phyloP scores from a whole-genome alignment of 768 basidiomycete species.

The Psilocybe azurescens region DNA sequence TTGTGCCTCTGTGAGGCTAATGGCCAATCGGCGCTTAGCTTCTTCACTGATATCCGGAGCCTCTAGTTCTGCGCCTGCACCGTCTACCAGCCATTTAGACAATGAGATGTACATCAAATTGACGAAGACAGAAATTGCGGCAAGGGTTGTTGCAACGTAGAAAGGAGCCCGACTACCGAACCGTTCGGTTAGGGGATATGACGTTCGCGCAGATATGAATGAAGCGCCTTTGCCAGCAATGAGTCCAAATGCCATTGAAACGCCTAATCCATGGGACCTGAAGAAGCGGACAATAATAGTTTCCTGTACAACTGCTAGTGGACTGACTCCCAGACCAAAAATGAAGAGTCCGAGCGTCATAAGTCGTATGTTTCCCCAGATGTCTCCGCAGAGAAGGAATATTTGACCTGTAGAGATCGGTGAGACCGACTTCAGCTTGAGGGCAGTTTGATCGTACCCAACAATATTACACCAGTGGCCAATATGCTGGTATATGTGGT shows the following conservation, averaged over 20 bases:
- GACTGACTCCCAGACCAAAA: conserved; percentile 81
- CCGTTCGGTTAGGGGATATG: conserved; percentile 73
- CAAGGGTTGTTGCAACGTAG: conserved; percentile 66
- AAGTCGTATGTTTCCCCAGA: conserved; percentile 59
- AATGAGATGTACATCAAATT: conserved; percentile 71
- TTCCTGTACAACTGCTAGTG: conserved; percentile 84
- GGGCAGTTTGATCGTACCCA: conserved; percentile 42
- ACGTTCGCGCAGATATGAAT: conserved; percentile 76
- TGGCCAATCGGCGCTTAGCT: conserved; percentile 46
- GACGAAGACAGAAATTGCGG: conserved; percentile 67
- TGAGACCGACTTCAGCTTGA: not conserved
- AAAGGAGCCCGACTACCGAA: conserved; percentile 79
- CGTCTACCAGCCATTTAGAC: conserved; percentile 68
- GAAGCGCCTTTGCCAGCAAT: conserved; percentile 81
- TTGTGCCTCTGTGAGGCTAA: conserved; percentile 58
- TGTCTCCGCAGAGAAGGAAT: conserved; percentile 70
- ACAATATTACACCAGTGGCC: conserved; percentile 74
- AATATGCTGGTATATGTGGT: conserved; percentile 75
- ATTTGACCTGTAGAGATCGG: conserved; percentile 53
- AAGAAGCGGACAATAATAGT: conserved; percentile 87
- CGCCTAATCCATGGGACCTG: conserved; percentile 73
- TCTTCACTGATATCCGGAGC: conserved; percentile 64
- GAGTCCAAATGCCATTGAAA: conserved; percentile 83
- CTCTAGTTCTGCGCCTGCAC: conserved; percentile 66
- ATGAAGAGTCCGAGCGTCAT: conserved; percentile 82